phyloP scores from a whole-genome alignment of 176 grass and related monocot species.

The Microstegium vimineum region DNA sequence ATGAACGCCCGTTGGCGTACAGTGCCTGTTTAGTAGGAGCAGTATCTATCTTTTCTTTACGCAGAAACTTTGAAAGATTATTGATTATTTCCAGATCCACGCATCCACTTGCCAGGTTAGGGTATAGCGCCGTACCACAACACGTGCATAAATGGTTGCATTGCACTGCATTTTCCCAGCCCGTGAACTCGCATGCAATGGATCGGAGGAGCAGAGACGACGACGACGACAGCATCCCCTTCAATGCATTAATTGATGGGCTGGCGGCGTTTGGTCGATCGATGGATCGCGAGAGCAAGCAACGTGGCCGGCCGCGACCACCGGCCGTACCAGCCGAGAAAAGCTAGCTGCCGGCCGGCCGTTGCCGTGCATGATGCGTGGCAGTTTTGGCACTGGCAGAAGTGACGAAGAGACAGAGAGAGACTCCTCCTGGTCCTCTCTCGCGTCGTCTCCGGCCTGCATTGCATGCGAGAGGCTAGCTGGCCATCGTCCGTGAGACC shows the following conservation, averaged over 20 bases:
- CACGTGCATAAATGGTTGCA: not conserved
- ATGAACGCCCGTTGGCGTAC: not conserved
- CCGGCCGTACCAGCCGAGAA: not conserved
- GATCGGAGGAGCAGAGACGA: not conserved
- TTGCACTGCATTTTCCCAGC: not conserved
- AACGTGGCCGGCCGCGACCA: slow-evolving; percentile 17
- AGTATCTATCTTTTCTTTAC: not conserved
- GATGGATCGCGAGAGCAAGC: too few species aligned
- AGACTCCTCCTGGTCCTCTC: not conserved
- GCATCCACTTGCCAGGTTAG: not conserved
- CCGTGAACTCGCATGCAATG: not conserved
- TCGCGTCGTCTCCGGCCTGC: too few species aligned
- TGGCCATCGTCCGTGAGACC: not conserved
- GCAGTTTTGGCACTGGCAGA: not conserved
- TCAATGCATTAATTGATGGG: not conserved
- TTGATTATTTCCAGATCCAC: not conserved
- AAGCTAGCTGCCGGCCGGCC: not conserved
- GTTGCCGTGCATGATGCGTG: not conserved
- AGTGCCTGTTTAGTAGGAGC: too few species aligned
- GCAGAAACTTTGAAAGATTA: not conserved
- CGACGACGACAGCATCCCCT: not conserved
- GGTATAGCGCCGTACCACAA: not conserved
- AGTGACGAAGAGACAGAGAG: not conserved
- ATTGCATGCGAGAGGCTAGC: not conserved
- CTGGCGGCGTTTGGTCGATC: too few species aligned